Base-by-base conservation (phyloP, 1,284 basidiomycete species). In the Ustilago crameri region DNA sequence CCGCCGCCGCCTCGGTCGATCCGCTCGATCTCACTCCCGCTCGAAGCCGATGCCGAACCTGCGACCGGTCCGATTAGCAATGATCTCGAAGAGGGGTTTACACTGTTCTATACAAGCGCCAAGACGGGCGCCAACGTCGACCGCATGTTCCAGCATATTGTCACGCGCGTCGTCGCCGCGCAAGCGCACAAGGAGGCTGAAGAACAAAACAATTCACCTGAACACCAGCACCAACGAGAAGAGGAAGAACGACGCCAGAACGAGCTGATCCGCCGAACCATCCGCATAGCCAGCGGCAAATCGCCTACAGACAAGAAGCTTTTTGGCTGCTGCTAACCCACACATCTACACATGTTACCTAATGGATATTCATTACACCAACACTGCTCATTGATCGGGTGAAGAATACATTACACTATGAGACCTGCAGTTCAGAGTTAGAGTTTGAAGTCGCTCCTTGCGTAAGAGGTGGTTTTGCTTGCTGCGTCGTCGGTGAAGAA, bases 401-500 rank as follows among this genome's bases (percentile, higher is more conserved):
- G 47, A 34, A n/a, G n/a, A n/a, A n/a, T n/a, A n/a, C n/a, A n/a
- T 38, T 32, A 18, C 9, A 4, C 34, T 14, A 17, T 10, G 20
- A 47, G 45, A 14, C n/a, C 8, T 12, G 17, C 9, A 10, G 27
- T 17, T 41, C 9, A 24, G 24, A 24, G 37, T 51, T 23, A 78
- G 35, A 78, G 62, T 63, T 78, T 78, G 43, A 76, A 78, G 27
- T 78, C 76, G 27, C 56, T 58, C 51, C 62, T 62, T 9, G 38
- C 50, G 37, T 80, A 81, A 32, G 72, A 53, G 10, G 75, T 76
- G 45, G 67, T 73, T 35, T 74, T 69, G 44, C 64, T 56, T 3
- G 81, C 81, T 0, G 76, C 73, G 23, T 81, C 54, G 48, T 81
- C 80, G 15, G 77, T 74, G 54, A 84, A 80, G 54, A 78, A 83